Conservation (phyloP, 306 rosid species). For the Potentilla sterilis region DNA sequence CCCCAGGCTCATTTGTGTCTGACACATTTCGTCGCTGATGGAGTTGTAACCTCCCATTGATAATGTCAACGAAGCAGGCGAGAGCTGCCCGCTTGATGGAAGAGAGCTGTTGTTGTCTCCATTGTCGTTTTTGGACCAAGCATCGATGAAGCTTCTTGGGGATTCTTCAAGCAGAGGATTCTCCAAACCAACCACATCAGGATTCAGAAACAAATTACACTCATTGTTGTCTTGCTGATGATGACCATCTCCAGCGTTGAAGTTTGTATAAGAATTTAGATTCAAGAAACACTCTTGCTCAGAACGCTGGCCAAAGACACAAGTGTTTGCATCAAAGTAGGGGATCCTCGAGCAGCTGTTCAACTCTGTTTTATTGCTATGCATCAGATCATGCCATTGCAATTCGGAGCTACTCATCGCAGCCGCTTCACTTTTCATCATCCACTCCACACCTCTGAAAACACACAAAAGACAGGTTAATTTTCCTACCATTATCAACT, state of each 20-base stretch:
- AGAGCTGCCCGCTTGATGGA: slow-evolving; percentile 38
- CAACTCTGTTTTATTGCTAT: slow-evolving; percentile 39
- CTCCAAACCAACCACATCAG: slow-evolving; percentile 38
- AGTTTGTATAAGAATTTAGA: slow-evolving; percentile 41
- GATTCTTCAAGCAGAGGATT: slow-evolving; percentile 26
- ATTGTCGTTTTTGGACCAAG: slow-evolving; percentile 53
- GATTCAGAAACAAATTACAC: slow-evolving; percentile 34
- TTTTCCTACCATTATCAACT: background rate
- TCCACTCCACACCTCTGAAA: slow-evolving; percentile 63
- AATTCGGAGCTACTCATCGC: slow-evolving; percentile 42
- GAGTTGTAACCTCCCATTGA: slow-evolving; percentile 54
- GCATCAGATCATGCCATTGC: slow-evolving; percentile 55
- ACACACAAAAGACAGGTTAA: background rate
- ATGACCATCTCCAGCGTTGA: slow-evolving; percentile 27
- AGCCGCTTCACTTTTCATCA: slow-evolving; percentile 49
- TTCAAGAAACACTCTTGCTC: slow-evolving; percentile 35
- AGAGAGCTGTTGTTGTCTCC: slow-evolving; percentile 31
- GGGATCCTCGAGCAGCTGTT: slow-evolving; percentile 27
- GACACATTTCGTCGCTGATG: slow-evolving; percentile 37
- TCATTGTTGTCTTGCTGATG: slow-evolving; percentile 28
- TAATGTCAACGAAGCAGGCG: slow-evolving; percentile 60
- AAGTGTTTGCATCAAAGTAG: slow-evolving; percentile 20
- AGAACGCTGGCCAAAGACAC: slow-evolving; percentile 16
- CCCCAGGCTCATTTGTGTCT: slow-evolving; percentile 44
- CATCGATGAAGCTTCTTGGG: slow-evolving; percentile 65